A percentile compares a stretch with the other conserved stretches of the same genome.
These are phyloP conservation scores for Shiraia sp. DNA, from an alignment of 2,329 filamentous ascomycete genomes.

Conservation along the genomic window DNA sequence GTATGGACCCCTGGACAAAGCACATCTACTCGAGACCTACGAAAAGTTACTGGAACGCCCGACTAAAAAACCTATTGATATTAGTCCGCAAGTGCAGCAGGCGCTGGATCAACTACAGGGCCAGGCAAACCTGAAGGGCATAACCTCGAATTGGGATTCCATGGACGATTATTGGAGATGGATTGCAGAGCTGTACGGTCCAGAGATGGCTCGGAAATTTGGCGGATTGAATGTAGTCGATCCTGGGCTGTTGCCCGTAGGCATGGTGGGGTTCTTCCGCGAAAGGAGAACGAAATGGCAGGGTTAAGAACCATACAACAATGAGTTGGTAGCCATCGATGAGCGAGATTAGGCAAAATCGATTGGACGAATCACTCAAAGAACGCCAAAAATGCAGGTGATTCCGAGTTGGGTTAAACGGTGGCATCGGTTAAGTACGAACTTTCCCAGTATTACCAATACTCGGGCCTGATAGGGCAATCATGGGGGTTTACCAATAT, in stretches of 20 bases:
- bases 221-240: constrained; percentile 42
- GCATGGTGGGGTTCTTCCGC: constrained; percentile 42
- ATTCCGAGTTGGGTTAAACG: too few species aligned
- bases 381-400: too few species aligned
- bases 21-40: constrained; percentile 20
- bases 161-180: constrained; percentile 46
- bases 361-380: too few species aligned
- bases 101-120: constrained; percentile 23
- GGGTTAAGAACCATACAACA: constrained; percentile 22
- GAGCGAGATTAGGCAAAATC: too few species aligned
- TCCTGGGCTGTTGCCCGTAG: constrained; percentile 38
- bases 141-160: constrained; percentile 20
- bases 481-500: too few species aligned
- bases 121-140: constrained; percentile 28
- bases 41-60: constrained; percentile 25
- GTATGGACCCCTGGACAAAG: constrained; percentile 8
- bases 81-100: constrained; percentile 22
- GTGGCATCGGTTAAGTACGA: too few species aligned
- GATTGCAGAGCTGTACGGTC: constrained; percentile 42
- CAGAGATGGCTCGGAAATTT: constrained; percentile 39
- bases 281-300: constrained; percentile 41
- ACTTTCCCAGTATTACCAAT: too few species aligned
- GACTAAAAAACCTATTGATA: constrained; percentile 20
- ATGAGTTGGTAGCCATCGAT: too few species aligned
- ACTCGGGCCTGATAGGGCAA: too few species aligned